Conservation (phyloP, 257 asterid genomes). For the Mitragyna speciosa region DNA sequence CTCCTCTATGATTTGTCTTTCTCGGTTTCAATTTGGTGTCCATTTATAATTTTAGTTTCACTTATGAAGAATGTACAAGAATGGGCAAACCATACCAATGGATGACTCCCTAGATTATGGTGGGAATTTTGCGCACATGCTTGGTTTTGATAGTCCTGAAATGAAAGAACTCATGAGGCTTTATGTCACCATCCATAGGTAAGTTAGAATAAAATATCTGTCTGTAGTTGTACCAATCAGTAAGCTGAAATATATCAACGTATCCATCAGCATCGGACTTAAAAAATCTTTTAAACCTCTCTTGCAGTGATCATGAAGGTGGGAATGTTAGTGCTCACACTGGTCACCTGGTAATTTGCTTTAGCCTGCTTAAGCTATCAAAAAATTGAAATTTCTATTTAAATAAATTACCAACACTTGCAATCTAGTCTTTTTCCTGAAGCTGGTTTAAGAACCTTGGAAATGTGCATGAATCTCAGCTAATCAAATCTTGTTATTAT, state of each 20-base stretch:
- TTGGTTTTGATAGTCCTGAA: constrained; percentile 82
- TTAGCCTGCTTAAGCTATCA: constrained; percentile 10
- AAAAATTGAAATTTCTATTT: constrained; percentile 11
- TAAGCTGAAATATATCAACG: background rate
- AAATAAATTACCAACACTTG: background rate
- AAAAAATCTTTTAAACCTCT: constrained; percentile 8
- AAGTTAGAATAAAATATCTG: constrained; percentile 15
- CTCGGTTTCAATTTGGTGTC: background rate
- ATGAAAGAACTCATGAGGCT: constrained; percentile 98
- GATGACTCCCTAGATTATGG: constrained; percentile 94
- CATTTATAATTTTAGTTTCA: no score
- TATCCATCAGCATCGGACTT: background rate
- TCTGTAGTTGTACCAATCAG: constrained; percentile 1
- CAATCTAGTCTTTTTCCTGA: background rate
- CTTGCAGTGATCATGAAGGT: constrained; percentile 96
- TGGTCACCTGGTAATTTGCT: constrained; percentile 85
- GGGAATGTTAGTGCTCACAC: constrained; percentile 99
- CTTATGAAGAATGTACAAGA: constrained; percentile 80
- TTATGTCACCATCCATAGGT: constrained; percentile 92
- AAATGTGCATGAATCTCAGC: background rate
- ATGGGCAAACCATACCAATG: constrained; percentile 63
- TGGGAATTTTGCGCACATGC: constrained; percentile 93
- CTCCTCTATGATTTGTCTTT: background rate
- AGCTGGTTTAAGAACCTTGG: background rate
- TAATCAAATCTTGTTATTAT: background rate